These are phyloP conservation scores for Neodidymelliopsis sp. DNA, from an alignment of 2,329 filamentous ascomycete species.

Conservation along the genomic window DNA sequence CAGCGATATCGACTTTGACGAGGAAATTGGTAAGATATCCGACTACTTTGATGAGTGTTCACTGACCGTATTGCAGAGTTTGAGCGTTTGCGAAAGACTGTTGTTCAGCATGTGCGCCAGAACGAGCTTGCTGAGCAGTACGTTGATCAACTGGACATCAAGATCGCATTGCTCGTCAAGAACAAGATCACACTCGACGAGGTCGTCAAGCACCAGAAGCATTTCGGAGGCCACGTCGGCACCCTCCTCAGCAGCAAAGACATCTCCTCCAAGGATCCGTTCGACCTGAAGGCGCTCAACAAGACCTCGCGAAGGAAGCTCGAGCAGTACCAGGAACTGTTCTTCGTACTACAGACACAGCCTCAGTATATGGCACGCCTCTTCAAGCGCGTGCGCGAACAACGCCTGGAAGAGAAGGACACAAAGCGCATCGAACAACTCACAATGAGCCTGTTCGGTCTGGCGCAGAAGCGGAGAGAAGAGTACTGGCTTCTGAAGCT, in stretches of 20 bases:
- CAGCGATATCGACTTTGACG: slow-evolving; percentile 98
- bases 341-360: slow-evolving; percentile 96
- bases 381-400: slow-evolving; percentile 83
- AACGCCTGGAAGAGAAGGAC: slow-evolving; percentile 88
- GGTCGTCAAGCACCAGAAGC: slow-evolving; percentile 94
- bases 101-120: slow-evolving; percentile 95
- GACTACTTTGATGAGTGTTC: background rate
- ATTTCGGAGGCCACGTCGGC: slow-evolving; percentile 89
- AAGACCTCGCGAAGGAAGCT: slow-evolving; percentile 95
- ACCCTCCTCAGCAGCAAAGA: slow-evolving; percentile 86
- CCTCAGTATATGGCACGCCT: slow-evolving; percentile 91
- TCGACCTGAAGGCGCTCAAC: slow-evolving; percentile 96
- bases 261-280: slow-evolving; percentile 87
- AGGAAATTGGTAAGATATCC: slow-evolving; percentile 71
- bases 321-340: slow-evolving; percentile 95
- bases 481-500: slow-evolving; percentile 96
- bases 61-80: slow-evolving; percentile 67
- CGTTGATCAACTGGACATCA: slow-evolving; percentile 97
- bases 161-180: slow-evolving; percentile 96
- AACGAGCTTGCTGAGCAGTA: slow-evolving; percentile 98
- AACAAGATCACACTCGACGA: slow-evolving; percentile 99
- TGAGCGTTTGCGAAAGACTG: slow-evolving; percentile 90
- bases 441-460: slow-evolving; percentile 96
- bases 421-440: slow-evolving; percentile 90
- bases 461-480: slow-evolving; percentile 94